phyloP scores from a whole-genome alignment of 2,329 filamentous ascomycete species.

The Pyricularia sp. region DNA sequence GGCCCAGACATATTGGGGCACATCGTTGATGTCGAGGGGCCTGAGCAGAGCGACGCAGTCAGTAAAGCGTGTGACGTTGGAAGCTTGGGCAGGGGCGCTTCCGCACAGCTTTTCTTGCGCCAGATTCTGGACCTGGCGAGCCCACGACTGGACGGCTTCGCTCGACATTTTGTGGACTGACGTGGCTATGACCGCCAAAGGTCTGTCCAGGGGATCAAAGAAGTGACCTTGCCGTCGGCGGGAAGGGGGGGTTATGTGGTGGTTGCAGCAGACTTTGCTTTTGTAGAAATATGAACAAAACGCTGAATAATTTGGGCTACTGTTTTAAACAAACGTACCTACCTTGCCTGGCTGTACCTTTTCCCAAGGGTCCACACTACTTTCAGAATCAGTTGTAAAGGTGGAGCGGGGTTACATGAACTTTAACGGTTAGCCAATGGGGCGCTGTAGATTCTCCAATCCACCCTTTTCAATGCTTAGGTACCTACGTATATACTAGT shows the following conservation, averaged over 20 bases:
- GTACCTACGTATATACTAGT: too few species aligned
- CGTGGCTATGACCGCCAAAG: neutral
- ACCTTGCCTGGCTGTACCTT: neutral
- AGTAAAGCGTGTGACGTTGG: neutral
- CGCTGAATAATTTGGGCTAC: neutral
- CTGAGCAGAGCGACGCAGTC: conserved; percentile 3
- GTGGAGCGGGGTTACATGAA: neutral
- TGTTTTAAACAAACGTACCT: too few species aligned
- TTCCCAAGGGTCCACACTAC: neutral
- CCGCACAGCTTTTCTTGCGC: neutral
- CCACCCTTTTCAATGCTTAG: too few species aligned
- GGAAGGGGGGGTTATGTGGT: neutral
- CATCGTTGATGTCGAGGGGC: neutral
- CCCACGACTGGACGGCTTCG: conserved; percentile 3
- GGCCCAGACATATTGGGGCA: neutral
- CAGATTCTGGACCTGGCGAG: neutral
- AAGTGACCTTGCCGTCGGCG: neutral
- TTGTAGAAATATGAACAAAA: neutral
- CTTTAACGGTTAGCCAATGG: neutral
- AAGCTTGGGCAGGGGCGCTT: neutral
- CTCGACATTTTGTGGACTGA: neutral
- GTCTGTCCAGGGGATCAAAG: neutral
- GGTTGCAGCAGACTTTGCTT: neutral
- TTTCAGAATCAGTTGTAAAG: neutral
- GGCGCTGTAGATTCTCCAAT: neutral